Percentiles rank a stretch among this genome's conserved stretches.
Conservation (phyloP, 2,329 filamentous ascomycete genomes). For the Scytalidium lignicola region DNA sequence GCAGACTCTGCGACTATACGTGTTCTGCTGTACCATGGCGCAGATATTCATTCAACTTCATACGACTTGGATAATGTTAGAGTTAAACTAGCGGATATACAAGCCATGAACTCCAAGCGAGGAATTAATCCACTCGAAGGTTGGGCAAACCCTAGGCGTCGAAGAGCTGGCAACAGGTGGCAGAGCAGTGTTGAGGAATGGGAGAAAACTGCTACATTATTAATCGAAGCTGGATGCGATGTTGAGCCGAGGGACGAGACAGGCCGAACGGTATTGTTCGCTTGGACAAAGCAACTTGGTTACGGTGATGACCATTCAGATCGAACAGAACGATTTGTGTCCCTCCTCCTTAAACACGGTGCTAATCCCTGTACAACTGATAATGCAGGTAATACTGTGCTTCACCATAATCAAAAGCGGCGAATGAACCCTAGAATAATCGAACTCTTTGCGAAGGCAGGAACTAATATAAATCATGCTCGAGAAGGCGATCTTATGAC, state of each 20-base stretch:
- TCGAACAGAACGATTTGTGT: background rate
- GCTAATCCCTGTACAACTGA: slow-evolving; percentile 1
- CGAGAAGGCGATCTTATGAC: slow-evolving; percentile 2
- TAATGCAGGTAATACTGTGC: too few relatives aligned
- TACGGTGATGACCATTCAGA: background rate
- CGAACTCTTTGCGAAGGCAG: slow-evolving; percentile 4
- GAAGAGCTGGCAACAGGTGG: background rate
- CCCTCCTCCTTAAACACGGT: too few relatives aligned
- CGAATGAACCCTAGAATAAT: background rate
- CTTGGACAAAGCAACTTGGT: too few relatives aligned
- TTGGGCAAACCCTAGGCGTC: background rate
- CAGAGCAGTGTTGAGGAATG: background rate
- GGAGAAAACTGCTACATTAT: background rate
- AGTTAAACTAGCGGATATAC: too few relatives aligned
- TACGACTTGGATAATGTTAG: too few relatives aligned
- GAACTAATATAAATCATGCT: slow-evolving; percentile 6
- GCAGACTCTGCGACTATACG: too few relatives aligned
- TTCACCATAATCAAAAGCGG: background rate
- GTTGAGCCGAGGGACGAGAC: background rate
- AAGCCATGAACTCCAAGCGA: too few relatives aligned
- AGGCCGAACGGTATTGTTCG: too few relatives aligned
- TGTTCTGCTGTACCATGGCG: too few relatives aligned
- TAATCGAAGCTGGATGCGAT: slow-evolving; percentile 1
- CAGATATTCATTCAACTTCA: too few relatives aligned
- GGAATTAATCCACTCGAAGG: too few relatives aligned